Conservation (phyloP, 1,139 yeast species). For the Zhuliangozyma parablackwelliae region DNA sequence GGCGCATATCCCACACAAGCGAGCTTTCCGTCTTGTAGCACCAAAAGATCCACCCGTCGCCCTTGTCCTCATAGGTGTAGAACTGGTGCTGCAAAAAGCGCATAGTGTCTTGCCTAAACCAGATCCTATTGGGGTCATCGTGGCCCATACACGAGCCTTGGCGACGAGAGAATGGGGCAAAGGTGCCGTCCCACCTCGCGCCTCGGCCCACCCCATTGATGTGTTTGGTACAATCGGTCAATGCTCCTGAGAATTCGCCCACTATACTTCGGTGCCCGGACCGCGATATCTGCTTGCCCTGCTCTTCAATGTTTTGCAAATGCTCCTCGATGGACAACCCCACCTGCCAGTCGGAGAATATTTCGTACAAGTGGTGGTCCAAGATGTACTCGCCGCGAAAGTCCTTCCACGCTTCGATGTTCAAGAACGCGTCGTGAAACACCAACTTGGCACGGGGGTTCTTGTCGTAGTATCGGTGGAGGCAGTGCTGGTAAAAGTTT, state of each 20-base stretch:
- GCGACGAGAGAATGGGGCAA: too few species aligned
- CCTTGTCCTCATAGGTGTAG: conserved; percentile 13
- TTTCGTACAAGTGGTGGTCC: conserved; percentile 24
- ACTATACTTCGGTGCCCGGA: conserved; percentile 18
- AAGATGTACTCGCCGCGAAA: conserved; percentile 13
- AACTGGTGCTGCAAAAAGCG: conserved; percentile 17
- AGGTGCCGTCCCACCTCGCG: conserved; percentile 19
- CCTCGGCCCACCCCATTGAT: conserved; percentile 24
- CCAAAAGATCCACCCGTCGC: conserved; percentile 25
- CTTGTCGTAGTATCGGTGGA: conserved; percentile 8
- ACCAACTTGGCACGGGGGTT: conserved; percentile 11
- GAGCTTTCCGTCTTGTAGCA: conserved; percentile 22
- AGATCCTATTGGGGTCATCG: conserved; percentile 12
- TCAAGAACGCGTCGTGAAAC: conserved; percentile 21
- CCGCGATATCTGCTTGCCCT: conserved; percentile 13
- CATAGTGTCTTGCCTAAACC: conserved; percentile 13
- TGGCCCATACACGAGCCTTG: conserved; percentile 17
- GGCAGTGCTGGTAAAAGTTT: conserved; percentile 13
- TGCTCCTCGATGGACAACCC: conserved; percentile 14
- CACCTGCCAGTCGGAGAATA: conserved; percentile 17
- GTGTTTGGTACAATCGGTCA: conserved; percentile 24
- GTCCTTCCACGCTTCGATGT: conserved; percentile 18
- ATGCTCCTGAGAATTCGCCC: conserved; percentile 26
- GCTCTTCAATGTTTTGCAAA: conserved; percentile 10
- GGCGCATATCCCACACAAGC: conserved; percentile 19